Conservation (phyloP, 257 asterid genomes). For the Capsicum rhomboideum region DNA sequence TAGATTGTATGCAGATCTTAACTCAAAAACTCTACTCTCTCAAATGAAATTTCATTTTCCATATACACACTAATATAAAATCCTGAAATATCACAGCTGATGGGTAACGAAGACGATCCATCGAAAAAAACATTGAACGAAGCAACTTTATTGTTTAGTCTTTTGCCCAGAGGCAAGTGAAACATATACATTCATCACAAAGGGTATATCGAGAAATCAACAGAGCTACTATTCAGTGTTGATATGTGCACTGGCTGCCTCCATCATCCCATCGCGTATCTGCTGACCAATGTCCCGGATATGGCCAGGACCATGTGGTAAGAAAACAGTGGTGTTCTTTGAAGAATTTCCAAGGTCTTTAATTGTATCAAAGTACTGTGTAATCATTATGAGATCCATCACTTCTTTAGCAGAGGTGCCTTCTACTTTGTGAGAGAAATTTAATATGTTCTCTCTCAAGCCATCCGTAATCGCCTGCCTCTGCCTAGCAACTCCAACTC, state of each 20-base stretch:
- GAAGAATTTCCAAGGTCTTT: conserved; percentile 86
- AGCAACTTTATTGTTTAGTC: not conserved
- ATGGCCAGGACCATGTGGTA: conserved; percentile 96
- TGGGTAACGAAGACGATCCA: not conserved
- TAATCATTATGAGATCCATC: conserved; percentile 93
- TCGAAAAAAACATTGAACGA: not conserved
- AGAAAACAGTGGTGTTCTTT: conserved; percentile 80
- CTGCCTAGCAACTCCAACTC: conserved; percentile 94
- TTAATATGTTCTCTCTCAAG: conserved; percentile 78
- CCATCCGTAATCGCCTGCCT: conserved; percentile 97
- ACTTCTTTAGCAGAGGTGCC: conserved; percentile 91
- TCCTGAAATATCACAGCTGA: not conserved
- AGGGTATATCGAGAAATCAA: not conserved
- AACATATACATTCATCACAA: not conserved
- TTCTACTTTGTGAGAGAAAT: conserved; percentile 81
- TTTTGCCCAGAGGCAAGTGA: not conserved
- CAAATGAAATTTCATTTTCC: not conserved
- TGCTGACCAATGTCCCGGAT: conserved; percentile 88
- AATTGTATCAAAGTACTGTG: conserved; percentile 92
- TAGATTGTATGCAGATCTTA: not conserved
- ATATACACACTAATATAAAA: not conserved
- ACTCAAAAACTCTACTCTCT: not conserved
- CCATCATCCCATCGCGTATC: conserved; percentile 88
- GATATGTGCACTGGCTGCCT: conserved; percentile 58
- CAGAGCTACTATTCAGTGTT: not conserved